These are phyloP conservation scores for Micromonas pusilla DNA, from an alignment of 139 green algal genomes.

Conservation along the genomic window DNA sequence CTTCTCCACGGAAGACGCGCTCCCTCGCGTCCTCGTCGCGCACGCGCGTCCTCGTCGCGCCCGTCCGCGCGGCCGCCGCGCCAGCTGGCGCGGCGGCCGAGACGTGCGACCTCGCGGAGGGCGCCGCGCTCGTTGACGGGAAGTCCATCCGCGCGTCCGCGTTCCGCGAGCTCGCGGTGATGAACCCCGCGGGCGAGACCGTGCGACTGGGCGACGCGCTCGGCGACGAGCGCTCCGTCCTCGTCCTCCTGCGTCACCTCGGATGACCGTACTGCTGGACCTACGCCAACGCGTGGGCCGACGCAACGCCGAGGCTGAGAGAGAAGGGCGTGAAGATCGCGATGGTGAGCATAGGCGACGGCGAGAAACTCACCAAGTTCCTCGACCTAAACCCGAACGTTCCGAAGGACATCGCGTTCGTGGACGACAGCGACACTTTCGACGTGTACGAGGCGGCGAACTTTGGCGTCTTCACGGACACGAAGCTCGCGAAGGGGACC, in stretches of 20 bases:
- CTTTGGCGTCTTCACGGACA: slow-evolving; percentile 25
- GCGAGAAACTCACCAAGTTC: slow-evolving; percentile 35
- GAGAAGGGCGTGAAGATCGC: neutral
- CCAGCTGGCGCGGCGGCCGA: neutral
- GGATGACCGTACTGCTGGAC: slow-evolving; percentile 39
- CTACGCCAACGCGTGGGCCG: slow-evolving; percentile 11
- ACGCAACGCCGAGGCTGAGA: neutral
- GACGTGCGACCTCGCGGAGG: neutral
- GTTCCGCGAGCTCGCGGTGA: neutral
- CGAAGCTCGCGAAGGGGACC: neutral
- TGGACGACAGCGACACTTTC: slow-evolving; percentile 26
- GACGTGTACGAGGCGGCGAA: slow-evolving; percentile 24
- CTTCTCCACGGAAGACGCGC: too few species aligned
- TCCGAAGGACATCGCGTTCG: slow-evolving; percentile 5
- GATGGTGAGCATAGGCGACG: slow-evolving; percentile 26
- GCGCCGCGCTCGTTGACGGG: slow-evolving; percentile 9
- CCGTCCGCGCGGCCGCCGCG: neutral
- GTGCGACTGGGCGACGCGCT: neutral
- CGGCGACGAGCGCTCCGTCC: neutral
- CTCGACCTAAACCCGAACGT: slow-evolving; percentile 29
- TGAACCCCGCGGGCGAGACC: neutral
- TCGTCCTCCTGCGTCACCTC: slow-evolving; percentile 22
- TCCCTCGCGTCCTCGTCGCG: too few species aligned
- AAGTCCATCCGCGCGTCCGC: neutral
- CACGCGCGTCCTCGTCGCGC: too few species aligned